These are phyloP conservation scores for Funneliformis mosseae DNA, from an alignment of 192 early-diverging fungal species.

Conservation along the genomic window DNA sequence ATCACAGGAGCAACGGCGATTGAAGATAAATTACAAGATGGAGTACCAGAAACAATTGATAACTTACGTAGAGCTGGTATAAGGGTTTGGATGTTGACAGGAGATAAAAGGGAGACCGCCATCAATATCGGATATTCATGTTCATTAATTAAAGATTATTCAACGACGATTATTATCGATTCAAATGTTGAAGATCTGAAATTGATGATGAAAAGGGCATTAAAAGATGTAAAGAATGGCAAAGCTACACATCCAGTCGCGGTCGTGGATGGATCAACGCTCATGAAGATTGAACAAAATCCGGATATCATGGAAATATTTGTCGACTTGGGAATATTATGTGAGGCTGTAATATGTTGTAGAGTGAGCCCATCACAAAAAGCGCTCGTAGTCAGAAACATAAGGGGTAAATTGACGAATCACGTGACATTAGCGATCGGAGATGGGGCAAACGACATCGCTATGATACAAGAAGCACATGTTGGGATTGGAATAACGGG, in stretches of 20 bases:
- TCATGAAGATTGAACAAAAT: conserved; percentile 51
- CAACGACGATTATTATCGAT: conserved; percentile 50
- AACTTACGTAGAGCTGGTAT: conserved; percentile 77
- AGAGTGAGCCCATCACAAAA: conserved; percentile 91
- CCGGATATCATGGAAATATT: conserved; percentile 60
- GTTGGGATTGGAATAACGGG: conserved; percentile 93
- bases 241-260: conserved; percentile 49
- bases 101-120: conserved; percentile 90
- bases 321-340: conserved; percentile 72
- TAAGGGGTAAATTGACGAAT: conserved; percentile 50
- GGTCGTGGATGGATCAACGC: conserved; percentile 48
- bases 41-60: conserved; percentile 84
- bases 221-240: conserved; percentile 45
- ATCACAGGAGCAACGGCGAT: conserved; percentile 88
- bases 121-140: conserved; percentile 89
- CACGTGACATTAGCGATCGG: conserved; percentile 82
- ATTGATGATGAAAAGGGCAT: conserved; percentile 38
- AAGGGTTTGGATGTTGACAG: conserved; percentile 89
- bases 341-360: conserved; percentile 86
- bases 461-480: conserved; percentile 94
- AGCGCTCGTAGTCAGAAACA: conserved; percentile 78
- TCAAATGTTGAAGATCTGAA: conserved; percentile 42
- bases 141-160: conserved; percentile 60
- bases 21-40: conserved; percentile 85
- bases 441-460: conserved; percentile 94